These are phyloP conservation scores for Apiotrichum veenhuisii DNA, from an alignment of 1,284 basidiomycete genomes.

Conservation along the genomic window DNA sequence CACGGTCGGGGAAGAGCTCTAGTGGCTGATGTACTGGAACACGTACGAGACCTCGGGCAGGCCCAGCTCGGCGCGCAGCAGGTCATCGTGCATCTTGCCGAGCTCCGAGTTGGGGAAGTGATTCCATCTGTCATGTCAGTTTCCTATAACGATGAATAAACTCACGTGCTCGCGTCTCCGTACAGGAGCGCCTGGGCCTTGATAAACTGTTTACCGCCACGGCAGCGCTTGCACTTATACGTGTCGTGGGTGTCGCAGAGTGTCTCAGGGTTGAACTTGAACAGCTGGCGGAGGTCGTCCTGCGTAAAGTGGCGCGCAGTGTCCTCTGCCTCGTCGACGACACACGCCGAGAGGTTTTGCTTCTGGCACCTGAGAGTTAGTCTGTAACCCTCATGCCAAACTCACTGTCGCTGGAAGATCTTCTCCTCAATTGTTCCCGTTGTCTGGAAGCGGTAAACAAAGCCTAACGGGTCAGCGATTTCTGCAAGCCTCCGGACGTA, in stretches of 20 bases:
- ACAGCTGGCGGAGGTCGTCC: conserved; percentile 84
- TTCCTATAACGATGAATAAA: conserved; percentile 29
- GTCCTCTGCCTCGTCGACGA: conserved; percentile 96
- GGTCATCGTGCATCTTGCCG: conserved; percentile 89
- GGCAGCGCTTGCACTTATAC: conserved; percentile 96
- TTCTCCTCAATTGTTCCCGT: conserved; percentile 99
- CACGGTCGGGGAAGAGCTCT: neutral
- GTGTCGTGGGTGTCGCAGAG: conserved; percentile 93
- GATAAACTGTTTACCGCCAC: conserved; percentile 74
- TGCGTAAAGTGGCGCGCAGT: conserved; percentile 92
- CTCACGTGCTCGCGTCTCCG: conserved; percentile 95
- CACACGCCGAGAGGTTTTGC: conserved; percentile 92
- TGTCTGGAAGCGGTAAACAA: conserved; percentile 96
- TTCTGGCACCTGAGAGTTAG: conserved; percentile 65
- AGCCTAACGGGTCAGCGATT: conserved; percentile 57
- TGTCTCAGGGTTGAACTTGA: conserved; percentile 84
- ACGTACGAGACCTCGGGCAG: conserved; percentile 82
- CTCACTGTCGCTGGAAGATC: conserved; percentile 83
- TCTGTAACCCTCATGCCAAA: neutral
- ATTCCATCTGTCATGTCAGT: conserved; percentile 73
- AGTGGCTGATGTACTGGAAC: conserved; percentile 72
- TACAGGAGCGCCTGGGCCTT: conserved; percentile 86
- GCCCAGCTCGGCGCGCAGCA: conserved; percentile 84
- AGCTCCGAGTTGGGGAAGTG: conserved; percentile 88
- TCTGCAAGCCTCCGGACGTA: conserved; percentile 47